Evolutionary conservation across 495 filamentous ascomycete genomes (phyloP), one percentile per base, ranked within the genome.

Genomic region (Aspergillus incahuasiensis): DNA sequence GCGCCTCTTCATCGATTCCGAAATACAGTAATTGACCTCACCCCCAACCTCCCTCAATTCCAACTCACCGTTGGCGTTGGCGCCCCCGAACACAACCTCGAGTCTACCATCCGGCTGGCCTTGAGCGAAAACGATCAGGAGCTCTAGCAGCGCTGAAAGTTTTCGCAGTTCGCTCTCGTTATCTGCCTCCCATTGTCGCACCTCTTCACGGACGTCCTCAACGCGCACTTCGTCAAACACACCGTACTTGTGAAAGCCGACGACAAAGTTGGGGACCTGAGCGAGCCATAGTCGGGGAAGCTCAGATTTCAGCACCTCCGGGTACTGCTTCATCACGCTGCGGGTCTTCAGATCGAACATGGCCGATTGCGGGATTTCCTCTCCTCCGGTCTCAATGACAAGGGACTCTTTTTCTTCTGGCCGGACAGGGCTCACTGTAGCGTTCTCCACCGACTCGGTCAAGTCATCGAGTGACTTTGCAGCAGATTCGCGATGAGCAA

Each of bases 341-440:
- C 83, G 77, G 0, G 87, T 90, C 59, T 89, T 88, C 46, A 89
- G 69, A 52, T 88, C 86, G 60, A 89, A 83, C n/a, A 86, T 66
- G 8, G 73, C 65, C 5, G 64, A 28, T 48, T 86, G 84, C 8
- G 68, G 60, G 63, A 28, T 47, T 25, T 25, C 3, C 3, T 44
- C 40, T 21, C 63, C 65, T 9, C 40, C 51, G 3, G 24, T 46
- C 13, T 28, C 18, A 32, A 65, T 41, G 0, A 16, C 25, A 8
- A 67, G 59, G 16, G 39, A 1, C 1, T 42, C n/a, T 1, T 20
- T 12, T 13, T 54, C 52, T 5, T 53, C 25, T 9, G 35, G 12
- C 11, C 6, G 5, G 25, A 47, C 8, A 22, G 41, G 7, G 18
- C 32, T 30, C 11, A 66, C 46, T 1, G 22, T 42, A 7, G 41